These are phyloP conservation scores for Lasiodiplodia hormozganensis DNA, from an alignment of 2,329 filamentous ascomycete genomes.

Conservation along the genomic window DNA sequence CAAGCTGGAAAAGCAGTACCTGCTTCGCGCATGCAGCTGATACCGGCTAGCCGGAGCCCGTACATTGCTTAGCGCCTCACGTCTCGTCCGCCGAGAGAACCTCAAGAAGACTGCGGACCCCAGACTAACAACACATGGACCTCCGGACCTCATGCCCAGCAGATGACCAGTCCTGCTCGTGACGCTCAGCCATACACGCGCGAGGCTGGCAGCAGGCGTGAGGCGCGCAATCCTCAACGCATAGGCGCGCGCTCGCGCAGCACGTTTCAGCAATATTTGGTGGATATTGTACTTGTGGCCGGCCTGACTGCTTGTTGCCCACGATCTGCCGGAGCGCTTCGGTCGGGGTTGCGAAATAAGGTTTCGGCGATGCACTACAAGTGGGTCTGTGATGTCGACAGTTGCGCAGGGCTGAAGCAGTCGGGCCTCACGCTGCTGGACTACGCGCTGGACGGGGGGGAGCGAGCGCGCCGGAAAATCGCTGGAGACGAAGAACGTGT, in stretches of 20 bases:
- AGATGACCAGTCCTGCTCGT: background rate
- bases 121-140: background rate
- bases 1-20: slow-evolving; percentile 6
- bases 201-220: background rate
- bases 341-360: slow-evolving; percentile 8
- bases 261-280: slow-evolving; percentile 21
- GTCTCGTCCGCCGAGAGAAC: background rate
- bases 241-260: background rate
- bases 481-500: background rate
- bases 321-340: background rate
- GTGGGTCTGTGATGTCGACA: slow-evolving; percentile 21
- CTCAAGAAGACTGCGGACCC: slow-evolving; percentile 5
- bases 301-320: slow-evolving; percentile 5
- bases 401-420: slow-evolving; percentile 18
- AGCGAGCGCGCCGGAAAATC: background rate
- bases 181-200: background rate
- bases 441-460: background rate
- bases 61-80: slow-evolving; percentile 19
- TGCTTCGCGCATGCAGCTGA: slow-evolving; percentile 6
- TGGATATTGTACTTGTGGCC: background rate
- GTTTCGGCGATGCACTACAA: slow-evolving; percentile 12
- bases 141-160: background rate
- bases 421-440: background rate
- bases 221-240: background rate
- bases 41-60: background rate